Evolutionary conservation across 495 filamentous ascomycete species (phyloP).

Genomic region (Neurospora tetraspora): DNA sequence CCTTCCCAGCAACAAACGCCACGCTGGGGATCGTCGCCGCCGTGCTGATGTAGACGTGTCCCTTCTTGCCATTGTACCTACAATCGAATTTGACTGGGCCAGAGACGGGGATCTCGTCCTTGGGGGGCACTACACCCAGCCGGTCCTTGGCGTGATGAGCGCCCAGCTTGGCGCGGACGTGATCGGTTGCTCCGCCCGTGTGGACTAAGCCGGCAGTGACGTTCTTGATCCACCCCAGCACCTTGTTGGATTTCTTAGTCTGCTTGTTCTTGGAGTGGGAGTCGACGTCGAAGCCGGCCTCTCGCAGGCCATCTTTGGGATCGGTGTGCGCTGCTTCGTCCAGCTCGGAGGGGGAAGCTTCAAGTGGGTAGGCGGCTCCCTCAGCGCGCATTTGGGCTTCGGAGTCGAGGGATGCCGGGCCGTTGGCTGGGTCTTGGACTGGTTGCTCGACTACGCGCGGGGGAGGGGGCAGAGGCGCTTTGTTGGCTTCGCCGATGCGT

Average conservation of each 20-base stretch:
- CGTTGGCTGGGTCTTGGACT: constrained; percentile 36
- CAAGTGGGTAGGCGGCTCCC: constrained; percentile 28
- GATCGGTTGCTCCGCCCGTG: constrained; percentile 60
- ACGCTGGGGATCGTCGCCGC: constrained; percentile 48
- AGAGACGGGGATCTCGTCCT: constrained; percentile 29
- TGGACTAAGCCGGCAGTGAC: constrained; percentile 58
- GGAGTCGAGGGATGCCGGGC: constrained; percentile 17
- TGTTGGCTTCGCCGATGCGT: constrained; percentile 75
- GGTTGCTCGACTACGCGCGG: constrained; percentile 47
- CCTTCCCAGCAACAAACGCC: constrained; percentile 41
- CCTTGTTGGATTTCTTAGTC: constrained; percentile 36
- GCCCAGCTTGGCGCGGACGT: constrained; percentile 55
- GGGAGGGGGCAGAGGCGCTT: constrained; percentile 72
- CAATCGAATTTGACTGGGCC: constrained; percentile 71
- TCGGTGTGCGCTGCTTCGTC: constrained; percentile 34
- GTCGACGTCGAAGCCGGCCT: constrained; percentile 42
- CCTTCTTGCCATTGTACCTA: constrained; percentile 60
- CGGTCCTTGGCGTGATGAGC: constrained; percentile 57
- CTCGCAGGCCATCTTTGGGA: constrained; percentile 15
- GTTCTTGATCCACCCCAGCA: constrained; percentile 60
- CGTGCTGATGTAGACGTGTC: constrained; percentile 58
- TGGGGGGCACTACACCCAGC: constrained; percentile 55
- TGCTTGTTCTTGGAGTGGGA: constrained; percentile 20
- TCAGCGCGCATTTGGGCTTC: constrained; percentile 34
- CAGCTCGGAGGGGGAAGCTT: constrained; percentile 33